Evolutionary conservation across 768 basidiomycete genomes (phyloP), one percentile per base, ranked within the genome.

Genomic region (Candolleomyces aberdarensis): DNA sequence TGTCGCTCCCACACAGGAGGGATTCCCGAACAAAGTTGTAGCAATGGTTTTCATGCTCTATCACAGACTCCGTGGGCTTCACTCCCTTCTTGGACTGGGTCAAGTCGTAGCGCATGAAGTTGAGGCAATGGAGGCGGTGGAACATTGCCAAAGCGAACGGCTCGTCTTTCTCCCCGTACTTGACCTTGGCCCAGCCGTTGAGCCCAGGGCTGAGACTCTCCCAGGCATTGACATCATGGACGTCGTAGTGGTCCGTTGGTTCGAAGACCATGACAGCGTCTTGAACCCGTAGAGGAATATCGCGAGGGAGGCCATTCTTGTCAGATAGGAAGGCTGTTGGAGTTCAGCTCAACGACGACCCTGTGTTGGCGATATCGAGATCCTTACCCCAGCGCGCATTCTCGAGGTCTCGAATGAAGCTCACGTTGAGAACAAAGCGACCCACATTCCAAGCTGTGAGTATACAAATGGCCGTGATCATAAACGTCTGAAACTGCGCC

Each of bases 141-240:
- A 61, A 64, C 63, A 64, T 64, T 29, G 63, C 46, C 8, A 64
- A 54, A 5, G 63, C 63, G 41, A 58, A 64, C n/a, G 60, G 36
- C 36, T 36, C 36, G 36, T 36, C 36, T 36, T 36, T 36, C 3
- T 36, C 36, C 7, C 58, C 57, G 36, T 53, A 57, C 11, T 57
- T 57, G n/a, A 64, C 57, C n/a, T 58, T 58, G 15, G 62, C 63
- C 52, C 60, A 64, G 4, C 63, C 63, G 32, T 64, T 57, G 9
- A 60, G 60, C 8, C 44, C 46, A 5, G 63, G 63, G 17, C 53
- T 64, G 26, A 62, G 51, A 2, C 60, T 58, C 19, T 64, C 60
- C 63, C 63, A 64, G 26, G 61, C 60, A 31, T 57, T 57, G 22
- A 62, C 63, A 49, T 59, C 58, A 41, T 64, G 63, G 10, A 64